Conservation (phyloP, 2,329 filamentous ascomycete genomes). For the Fusarium longipes region DNA sequence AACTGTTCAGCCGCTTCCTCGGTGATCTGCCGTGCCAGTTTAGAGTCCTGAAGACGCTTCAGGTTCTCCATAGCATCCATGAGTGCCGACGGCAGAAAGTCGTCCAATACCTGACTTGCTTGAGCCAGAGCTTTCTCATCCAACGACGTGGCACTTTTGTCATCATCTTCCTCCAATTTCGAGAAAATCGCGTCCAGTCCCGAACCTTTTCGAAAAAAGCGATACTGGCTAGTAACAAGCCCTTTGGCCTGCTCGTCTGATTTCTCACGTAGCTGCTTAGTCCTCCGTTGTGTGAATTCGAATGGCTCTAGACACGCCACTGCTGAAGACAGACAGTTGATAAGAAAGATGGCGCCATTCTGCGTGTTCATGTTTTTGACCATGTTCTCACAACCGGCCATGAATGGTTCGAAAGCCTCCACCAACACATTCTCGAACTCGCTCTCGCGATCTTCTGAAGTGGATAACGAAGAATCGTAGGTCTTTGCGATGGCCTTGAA, state of each 20-base stretch:
- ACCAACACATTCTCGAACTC: slow-evolving; percentile 80
- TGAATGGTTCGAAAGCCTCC: slow-evolving; percentile 87
- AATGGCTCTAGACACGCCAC: slow-evolving; percentile 67
- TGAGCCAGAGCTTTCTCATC: slow-evolving; percentile 65
- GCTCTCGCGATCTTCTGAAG: slow-evolving; percentile 67
- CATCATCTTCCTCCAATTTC: slow-evolving; percentile 59
- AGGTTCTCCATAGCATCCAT: slow-evolving; percentile 91
- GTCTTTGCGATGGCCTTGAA: slow-evolving; percentile 84
- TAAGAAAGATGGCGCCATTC: slow-evolving; percentile 73
- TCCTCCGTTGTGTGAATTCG: slow-evolving; percentile 70
- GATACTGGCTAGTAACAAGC: slow-evolving; percentile 75
- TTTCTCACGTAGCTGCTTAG: slow-evolving; percentile 65
- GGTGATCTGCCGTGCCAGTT: slow-evolving; percentile 78
- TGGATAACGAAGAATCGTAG: slow-evolving; percentile 82
- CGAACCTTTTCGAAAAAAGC: slow-evolving; percentile 79
- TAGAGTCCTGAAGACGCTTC: slow-evolving; percentile 76
- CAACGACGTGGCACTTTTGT: slow-evolving; percentile 56
- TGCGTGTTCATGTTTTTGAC: slow-evolving; percentile 69
- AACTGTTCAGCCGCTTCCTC: slow-evolving; percentile 87
- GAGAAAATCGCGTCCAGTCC: slow-evolving; percentile 74
- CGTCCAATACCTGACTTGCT: slow-evolving; percentile 82
- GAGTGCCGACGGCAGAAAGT: slow-evolving; percentile 90
- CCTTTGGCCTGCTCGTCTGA: slow-evolving; percentile 66
- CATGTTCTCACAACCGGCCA: slow-evolving; percentile 78
- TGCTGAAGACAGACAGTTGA: slow-evolving; percentile 76